Evolutionary conservation across 768 basidiomycete genomes (phyloP), one percentile per base, ranked within the genome.

Genomic region (Lanmaoa rubissima): DNA sequence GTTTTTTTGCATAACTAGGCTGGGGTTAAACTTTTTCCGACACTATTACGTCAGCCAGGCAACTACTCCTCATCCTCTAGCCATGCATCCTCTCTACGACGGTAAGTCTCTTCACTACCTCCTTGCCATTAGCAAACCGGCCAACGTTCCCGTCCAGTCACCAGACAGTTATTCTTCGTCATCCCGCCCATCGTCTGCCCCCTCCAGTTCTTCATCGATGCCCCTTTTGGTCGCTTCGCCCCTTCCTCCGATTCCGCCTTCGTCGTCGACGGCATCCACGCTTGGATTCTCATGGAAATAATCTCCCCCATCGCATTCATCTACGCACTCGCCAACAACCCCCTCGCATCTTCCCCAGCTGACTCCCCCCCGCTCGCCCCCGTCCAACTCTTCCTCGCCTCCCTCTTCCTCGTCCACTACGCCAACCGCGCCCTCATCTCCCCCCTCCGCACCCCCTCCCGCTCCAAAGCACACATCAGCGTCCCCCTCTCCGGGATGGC

Each of bases 211-310:
- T 38, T 84, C 49, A 66, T 90, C 49, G 77, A 93, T 66, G 92
- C 91, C 0, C 90, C 90, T 0, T 92, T 92, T 69, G 93, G 93
- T 11, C 81, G 89, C 0, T 94, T 94, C 67, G 70, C 84, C 0
- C 82, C 80, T 0, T 69, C 59, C 41, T 61, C 55, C 57, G 60
- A 81, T 31, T 80, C 77, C 60, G 59, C 79, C 54, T 72, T 86
- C 58, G 70, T 84, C 12, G 61, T 89, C 8, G 81, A 92, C 59
- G 88, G 86, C 24, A 72, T 78, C 56, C 74, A 66, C 56, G 61
- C 87, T n/a, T 92, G 90, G 90, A 90, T 91, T 14, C 10, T 79
- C 54, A 91, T 92, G 90, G 90, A 92, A 64, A 72, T 87, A 36
- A 75, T 86, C 21, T 79, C 88, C 0, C 88, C 88, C 1, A 31